Base-by-base conservation (phyloP, 1,139 yeast species). In the Magnusiomyces sp. region DNA sequence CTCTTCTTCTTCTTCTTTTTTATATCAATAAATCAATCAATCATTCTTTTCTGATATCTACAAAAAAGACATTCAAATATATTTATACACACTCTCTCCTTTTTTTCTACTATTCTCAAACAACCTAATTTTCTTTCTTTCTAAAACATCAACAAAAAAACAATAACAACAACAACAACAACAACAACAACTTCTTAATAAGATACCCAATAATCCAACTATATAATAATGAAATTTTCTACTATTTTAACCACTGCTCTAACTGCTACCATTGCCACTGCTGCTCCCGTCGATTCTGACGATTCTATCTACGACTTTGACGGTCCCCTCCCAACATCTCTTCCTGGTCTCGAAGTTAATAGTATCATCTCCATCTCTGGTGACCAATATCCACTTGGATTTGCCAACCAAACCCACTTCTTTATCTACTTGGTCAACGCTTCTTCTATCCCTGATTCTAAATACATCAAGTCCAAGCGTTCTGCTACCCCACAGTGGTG, bases 241-340 rank as follows among this genome's bases (percentile, higher is more conserved):
- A 27, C 43, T 39, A 5, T 38, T 45, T 34, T 31, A 27, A 13
- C 36, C 41, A 27, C 39, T 33, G 29, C 40, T 40, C 14, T 16
- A 11, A 11, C 32, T 27, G 55, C 48, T 44, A 47, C 50, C 29
- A 36, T 50, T 32, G 51, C 53, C 16, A 50, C 39, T 20, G 45
- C 51, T 27, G 52, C 43, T 38, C n/a, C 33, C 9, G n/a, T 49
- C 9, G 43, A 38, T 6, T 20, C n/a, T 13, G 16, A 3, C 9
- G 37, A 13, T 34, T 34, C 37, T 34, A 5, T 34, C 37, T n/a
- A 34, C 16, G 20, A 11, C 10, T 7, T 14, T 13, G 47, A 41
- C 36, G 31, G 39, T 16, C 38, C 48, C 31, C 38, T 45, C n/a
- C 43, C 48, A 2, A 40, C 14, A 13, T 2, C 34, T n/a, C 43